A percentile compares a stretch with the other conserved stretches of the same genome.
Evolutionary conservation across 495 filamentous ascomycete genomes (phyloP).

Genomic region (Penicillium nucicola): DNA sequence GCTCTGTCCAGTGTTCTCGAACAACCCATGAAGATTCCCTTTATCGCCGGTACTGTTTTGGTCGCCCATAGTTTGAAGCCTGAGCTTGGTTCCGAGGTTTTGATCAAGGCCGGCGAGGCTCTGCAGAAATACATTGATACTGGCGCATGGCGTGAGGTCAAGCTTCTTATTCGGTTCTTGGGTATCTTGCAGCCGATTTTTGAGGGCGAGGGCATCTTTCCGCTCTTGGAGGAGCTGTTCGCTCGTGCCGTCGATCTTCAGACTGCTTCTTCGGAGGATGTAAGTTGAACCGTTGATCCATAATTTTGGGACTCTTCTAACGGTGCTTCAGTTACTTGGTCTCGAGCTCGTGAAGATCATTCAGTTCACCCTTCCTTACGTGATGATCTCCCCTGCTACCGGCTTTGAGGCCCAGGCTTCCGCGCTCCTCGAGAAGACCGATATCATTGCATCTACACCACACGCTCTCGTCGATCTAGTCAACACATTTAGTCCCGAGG

Average conservation of each 20-base stretch:
- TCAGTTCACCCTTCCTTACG: slow-evolving; percentile 86
- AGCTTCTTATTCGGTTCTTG: slow-evolving; percentile 83
- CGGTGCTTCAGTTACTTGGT: slow-evolving; percentile 47
- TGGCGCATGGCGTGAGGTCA: slow-evolving; percentile 86
- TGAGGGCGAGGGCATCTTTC: slow-evolving; percentile 82
- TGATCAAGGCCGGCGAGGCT: slow-evolving; percentile 54
- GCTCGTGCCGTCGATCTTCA: slow-evolving; percentile 80
- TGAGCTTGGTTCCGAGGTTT: slow-evolving; percentile 65
- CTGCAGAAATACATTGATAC: slow-evolving; percentile 59
- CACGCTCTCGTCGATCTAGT: slow-evolving; percentile 80
- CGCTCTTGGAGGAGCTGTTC: slow-evolving; percentile 81
- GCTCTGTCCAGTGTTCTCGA: slow-evolving; percentile 56
- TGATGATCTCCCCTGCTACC: slow-evolving; percentile 68
- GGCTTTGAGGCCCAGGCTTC: slow-evolving; percentile 66
- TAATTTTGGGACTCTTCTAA: slow-evolving; percentile 14
- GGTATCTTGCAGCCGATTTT: slow-evolving; percentile 76
- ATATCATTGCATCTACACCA: slow-evolving; percentile 81
- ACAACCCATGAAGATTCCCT: slow-evolving; percentile 95
- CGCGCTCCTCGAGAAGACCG: slow-evolving; percentile 85
- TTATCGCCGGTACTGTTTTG: slow-evolving; percentile 77
- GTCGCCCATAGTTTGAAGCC: slow-evolving; percentile 70
- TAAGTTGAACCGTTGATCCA: slow-evolving; percentile 39
- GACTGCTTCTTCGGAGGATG: slow-evolving; percentile 85
- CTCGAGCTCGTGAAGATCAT: slow-evolving; percentile 96
- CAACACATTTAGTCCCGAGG: slow-evolving; percentile 69